These are phyloP conservation scores for Lactifluus piperatus DNA, from an alignment of 768 basidiomycete species.

Conservation along the genomic window DNA sequence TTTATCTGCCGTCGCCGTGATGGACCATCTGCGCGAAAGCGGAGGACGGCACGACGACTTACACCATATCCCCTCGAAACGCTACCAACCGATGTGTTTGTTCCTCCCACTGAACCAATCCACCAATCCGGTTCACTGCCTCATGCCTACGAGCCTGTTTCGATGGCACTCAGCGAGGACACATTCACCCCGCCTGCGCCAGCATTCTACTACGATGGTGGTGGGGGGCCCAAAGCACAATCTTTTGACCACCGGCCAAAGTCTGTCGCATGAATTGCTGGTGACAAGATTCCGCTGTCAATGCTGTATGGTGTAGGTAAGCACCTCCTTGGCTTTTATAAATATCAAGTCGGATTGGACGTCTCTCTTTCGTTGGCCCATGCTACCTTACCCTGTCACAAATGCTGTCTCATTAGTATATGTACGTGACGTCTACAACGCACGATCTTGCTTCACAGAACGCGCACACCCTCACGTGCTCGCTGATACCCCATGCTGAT, in stretches of 20 bases:
- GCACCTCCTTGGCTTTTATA: not conserved
- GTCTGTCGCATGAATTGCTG: conserved; percentile 28
- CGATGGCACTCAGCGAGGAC: conserved; percentile 38
- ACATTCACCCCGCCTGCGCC: conserved; percentile 31
- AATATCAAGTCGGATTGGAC: not conserved
- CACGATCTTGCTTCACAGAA: not conserved
- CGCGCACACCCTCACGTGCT: not conserved
- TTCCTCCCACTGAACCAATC: conserved; percentile 12
- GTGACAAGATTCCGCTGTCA: not conserved
- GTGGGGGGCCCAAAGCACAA: conserved; percentile 1
- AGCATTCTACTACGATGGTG: conserved; percentile 22
- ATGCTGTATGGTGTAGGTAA: not conserved
- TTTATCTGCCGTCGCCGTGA: conserved; percentile 42
- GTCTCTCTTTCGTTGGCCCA: not conserved
- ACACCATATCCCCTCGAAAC: conserved; percentile 52
- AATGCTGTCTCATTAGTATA: not conserved
- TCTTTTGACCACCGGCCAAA: conserved; percentile 13
- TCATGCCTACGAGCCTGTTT: conserved; percentile 67
- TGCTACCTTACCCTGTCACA: not conserved
- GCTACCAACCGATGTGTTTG: conserved; percentile 18
- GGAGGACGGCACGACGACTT: conserved; percentile 37
- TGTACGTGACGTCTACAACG: not conserved
- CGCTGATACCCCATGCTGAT: not conserved
- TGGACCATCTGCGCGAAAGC: conserved; percentile 27
- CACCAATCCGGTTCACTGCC: conserved; percentile 18